Percentiles rank a stretch among this genome's conserved stretches.
These are phyloP conservation scores for Nakaseomyces glabratus DNA, from an alignment of 1,139 yeast species.

Conservation along the genomic window DNA sequence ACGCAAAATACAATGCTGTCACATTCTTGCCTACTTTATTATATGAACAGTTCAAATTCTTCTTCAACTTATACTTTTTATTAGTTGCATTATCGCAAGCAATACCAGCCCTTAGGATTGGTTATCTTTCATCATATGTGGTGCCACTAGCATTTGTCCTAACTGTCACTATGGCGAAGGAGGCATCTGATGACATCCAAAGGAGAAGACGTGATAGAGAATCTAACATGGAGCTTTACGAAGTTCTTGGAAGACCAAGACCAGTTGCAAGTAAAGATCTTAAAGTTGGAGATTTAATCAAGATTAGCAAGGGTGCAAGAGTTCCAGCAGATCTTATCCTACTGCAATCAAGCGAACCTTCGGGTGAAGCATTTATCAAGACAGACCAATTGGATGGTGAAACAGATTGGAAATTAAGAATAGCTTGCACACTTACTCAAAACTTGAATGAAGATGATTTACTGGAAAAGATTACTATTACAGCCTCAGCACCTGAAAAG, in stretches of 20 bases:
- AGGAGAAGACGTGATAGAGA: slow-evolving; percentile 86
- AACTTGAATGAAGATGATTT: slow-evolving; percentile 38
- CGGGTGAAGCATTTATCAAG: slow-evolving; percentile 87
- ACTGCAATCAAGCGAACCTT: slow-evolving; percentile 69
- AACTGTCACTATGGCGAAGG: slow-evolving; percentile 88
- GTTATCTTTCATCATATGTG: slow-evolving; percentile 83
- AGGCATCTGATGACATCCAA: slow-evolving; percentile 87
- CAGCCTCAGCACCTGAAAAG: slow-evolving; percentile 72
- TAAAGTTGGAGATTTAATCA: slow-evolving; percentile 80
- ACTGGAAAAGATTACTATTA: slow-evolving; percentile 43
- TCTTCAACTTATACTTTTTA: slow-evolving; percentile 85
- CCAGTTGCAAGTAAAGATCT: slow-evolving; percentile 55
- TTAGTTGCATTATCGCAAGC: slow-evolving; percentile 91
- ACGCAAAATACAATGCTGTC: slow-evolving; percentile 86
- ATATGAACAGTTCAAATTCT: slow-evolving; percentile 94
- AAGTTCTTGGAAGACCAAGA: slow-evolving; percentile 48
- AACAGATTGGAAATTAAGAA: slow-evolving; percentile 93
- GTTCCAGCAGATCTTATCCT: slow-evolving; percentile 90
- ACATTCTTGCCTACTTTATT: slow-evolving; percentile 83
- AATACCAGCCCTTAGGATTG: slow-evolving; percentile 85
- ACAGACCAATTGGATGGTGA: slow-evolving; percentile 99
- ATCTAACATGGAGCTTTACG: slow-evolving; percentile 75
- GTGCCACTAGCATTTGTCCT: slow-evolving; percentile 92
- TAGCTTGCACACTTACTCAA: slow-evolving; percentile 72
- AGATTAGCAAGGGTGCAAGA: slow-evolving; percentile 70